Evolutionary conservation across 176 grass and related monocot genomes (phyloP).

Genomic region (Carex cristatella): DNA sequence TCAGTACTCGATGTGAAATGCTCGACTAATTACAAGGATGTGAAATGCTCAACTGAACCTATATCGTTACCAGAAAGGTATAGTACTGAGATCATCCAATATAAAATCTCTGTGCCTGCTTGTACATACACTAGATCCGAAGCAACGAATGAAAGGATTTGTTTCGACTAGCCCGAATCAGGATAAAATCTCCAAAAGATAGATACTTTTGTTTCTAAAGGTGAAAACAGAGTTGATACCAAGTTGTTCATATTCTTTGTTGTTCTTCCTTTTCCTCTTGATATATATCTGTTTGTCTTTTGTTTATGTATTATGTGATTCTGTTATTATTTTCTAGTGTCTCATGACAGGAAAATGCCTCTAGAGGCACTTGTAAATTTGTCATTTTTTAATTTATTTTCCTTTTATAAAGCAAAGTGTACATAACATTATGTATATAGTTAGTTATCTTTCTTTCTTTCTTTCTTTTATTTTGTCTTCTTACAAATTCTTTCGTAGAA

Average conservation of each 20-base stretch:
- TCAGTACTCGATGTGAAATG: background rate
- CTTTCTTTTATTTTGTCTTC: too few relatives aligned
- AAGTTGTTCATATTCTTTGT: background rate
- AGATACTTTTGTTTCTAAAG: background rate
- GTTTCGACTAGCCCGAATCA: background rate
- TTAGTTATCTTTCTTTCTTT: too few relatives aligned
- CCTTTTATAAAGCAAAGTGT: background rate
- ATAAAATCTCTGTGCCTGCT: background rate
- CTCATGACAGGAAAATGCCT: background rate
- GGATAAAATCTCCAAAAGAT: background rate
- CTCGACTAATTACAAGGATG: background rate
- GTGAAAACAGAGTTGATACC: constrained; percentile 1
- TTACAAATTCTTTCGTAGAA: too few relatives aligned
- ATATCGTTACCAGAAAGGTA: background rate
- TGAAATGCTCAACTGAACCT: background rate
- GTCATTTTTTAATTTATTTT: background rate
- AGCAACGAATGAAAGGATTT: background rate
- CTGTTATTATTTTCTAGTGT: background rate
- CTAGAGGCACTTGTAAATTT: background rate
- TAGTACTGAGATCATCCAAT: background rate
- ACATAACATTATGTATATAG: background rate
- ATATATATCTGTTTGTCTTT: background rate
- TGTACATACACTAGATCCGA: background rate
- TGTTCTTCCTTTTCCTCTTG: background rate
- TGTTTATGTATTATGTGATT: background rate